Percentiles rank a stretch among this genome's conserved stretches.
These are phyloP conservation scores for Trichoderma erinaceum DNA, from an alignment of 495 filamentous ascomycete species.

Conservation along the genomic window DNA sequence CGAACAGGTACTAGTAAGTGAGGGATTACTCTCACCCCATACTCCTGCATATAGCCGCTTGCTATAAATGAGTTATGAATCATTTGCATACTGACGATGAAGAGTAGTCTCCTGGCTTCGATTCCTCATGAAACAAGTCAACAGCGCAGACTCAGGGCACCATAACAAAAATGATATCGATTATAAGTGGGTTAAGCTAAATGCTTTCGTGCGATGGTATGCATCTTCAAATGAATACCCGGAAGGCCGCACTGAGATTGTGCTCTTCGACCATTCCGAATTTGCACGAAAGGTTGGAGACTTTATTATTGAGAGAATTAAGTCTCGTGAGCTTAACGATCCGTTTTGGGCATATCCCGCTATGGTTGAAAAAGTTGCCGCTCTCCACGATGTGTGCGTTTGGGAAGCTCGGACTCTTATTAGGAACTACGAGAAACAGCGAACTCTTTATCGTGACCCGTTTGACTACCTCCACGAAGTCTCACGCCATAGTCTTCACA, in stretches of 20 bases:
- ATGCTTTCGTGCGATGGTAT: conserved; percentile 31
- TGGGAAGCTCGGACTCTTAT: conserved; percentile 32
- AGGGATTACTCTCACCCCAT: not conserved
- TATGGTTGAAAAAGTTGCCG: conserved; percentile 23
- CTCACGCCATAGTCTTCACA: conserved; percentile 43
- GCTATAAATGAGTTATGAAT: not conserved
- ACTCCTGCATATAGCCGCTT: not conserved
- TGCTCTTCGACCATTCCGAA: conserved; percentile 30
- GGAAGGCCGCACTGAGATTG: conserved; percentile 26
- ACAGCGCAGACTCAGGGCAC: not conserved
- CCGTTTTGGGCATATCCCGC: conserved; percentile 27
- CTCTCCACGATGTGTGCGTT: conserved; percentile 28
- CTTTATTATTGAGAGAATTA: not conserved
- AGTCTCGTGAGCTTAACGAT: not conserved
- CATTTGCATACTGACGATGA: not conserved
- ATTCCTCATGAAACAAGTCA: conserved; percentile 5
- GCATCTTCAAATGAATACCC: not conserved
- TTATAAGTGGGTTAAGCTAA: conserved; percentile 33
- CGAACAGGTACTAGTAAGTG: conserved; percentile 12
- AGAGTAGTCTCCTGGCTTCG: not conserved
- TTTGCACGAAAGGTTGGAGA: conserved; percentile 18
- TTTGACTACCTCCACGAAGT: conserved; percentile 42
- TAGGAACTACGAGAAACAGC: conserved; percentile 22
- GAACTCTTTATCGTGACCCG: conserved; percentile 18
- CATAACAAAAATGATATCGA: not conserved